Conservation (phyloP, 2,329 filamentous ascomycete genomes). For the Curvularia lunata region DNA sequence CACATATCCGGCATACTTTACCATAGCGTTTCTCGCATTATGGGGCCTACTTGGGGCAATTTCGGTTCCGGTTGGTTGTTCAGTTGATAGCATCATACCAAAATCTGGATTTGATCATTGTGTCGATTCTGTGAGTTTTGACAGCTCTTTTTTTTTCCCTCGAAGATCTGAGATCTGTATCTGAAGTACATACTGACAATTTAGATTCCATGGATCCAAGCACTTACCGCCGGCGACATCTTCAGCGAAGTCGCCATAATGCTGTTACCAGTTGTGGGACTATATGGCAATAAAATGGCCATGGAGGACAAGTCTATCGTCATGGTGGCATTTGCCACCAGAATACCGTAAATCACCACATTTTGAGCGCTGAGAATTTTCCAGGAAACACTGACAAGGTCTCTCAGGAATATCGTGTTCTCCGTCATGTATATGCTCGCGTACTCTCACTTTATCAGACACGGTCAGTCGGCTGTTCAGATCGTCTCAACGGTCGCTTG, state of each 20-base stretch:
- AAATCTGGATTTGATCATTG: slow-evolving; percentile 2
- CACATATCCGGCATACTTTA: neutral
- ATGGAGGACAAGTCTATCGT: slow-evolving; percentile 6
- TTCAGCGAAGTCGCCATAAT: slow-evolving; percentile 8
- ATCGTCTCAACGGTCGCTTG: slow-evolving; percentile 10
- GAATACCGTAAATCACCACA: slow-evolving; percentile 8
- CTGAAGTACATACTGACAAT: neutral
- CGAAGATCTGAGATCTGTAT: neutral
- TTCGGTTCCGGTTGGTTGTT: slow-evolving; percentile 6
- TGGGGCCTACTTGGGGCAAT: slow-evolving; percentile 6
- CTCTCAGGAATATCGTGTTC: slow-evolving; percentile 7
- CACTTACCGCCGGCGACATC: slow-evolving; percentile 1
- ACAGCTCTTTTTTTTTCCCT: neutral
- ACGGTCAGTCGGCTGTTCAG: slow-evolving; percentile 1
- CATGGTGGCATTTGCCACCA: slow-evolving; percentile 13
- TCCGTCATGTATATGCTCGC: slow-evolving; percentile 8
- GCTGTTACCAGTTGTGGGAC: slow-evolving; percentile 7
- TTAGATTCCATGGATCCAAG: slow-evolving; percentile 10
- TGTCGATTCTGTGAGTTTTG: neutral
- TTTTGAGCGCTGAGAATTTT: neutral
- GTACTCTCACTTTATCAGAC: slow-evolving; percentile 1
- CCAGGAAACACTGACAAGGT: neutral
- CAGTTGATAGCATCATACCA: slow-evolving; percentile 3
- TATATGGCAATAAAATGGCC: slow-evolving; percentile 6
- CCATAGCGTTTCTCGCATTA: slow-evolving; percentile 1